Evolutionary conservation across 345 rosid genomes (phyloP), one percentile per base, ranked within the genome.

Genomic region (Eucalyptus coolabah): DNA sequence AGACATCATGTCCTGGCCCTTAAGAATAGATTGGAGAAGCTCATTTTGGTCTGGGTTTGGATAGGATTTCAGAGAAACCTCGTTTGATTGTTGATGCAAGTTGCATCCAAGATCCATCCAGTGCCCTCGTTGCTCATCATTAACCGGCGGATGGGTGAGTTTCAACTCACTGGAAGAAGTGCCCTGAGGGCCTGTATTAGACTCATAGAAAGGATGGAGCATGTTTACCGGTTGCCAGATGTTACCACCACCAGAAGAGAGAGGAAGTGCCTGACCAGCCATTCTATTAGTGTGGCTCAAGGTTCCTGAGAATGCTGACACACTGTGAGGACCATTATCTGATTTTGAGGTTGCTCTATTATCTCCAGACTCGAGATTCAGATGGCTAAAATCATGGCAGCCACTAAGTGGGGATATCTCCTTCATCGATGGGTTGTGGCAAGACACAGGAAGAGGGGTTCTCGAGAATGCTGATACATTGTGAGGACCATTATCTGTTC

Each of bases 1-100:
- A 44, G 94, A 88, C 87, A 93, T 88, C 90, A 92, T 88, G 40
- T 91, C 96, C 92, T 94, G 98, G 88, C 93, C 94, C 91, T 93
- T 96, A 90, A 96, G 95, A 65, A 98, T 87, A 67, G 99, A 97
- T 67, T 96, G 99, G 88, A 98, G 99, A 67, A 97, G 92, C 89
- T 97, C 99, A 92, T 92, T 97, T 63, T 93, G 94, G 89, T 94
- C 96, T 88, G 91, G 95, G 92, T 91, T 93, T 86, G 94, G 93
- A 93, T 93, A 96, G 63, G 97, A 91, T 86, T 90, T 91, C 90
- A 94, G 94, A 89, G 97, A 88, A 89, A 91, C 93, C 90, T 91
- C 95, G 87, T 91, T 89, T 86, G 94, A 81, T 88, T 95, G 97
- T 87, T 90, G 89, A 63, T 90, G 96, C 88, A 94, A 91, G 86